These are phyloP conservation scores for Trichoderma simmonsii DNA, from an alignment of 2,329 filamentous ascomycete genomes.

Conservation along the genomic window DNA sequence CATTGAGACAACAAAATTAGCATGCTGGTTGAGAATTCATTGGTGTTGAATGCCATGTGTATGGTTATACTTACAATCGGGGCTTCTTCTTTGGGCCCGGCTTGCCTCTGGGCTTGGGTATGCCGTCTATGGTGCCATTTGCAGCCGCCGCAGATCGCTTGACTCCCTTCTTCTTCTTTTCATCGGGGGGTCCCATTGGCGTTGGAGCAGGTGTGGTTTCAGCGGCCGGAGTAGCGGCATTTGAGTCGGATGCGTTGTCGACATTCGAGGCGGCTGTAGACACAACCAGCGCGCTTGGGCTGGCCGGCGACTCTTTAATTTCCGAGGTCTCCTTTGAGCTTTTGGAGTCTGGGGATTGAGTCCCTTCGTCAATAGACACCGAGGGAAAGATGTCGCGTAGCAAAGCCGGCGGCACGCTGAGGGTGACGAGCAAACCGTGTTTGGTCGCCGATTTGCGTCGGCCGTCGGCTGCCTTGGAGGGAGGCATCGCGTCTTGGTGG, in stretches of 20 bases:
- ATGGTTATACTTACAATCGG: constrained; percentile 67
- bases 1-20: not conserved
- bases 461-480: constrained; percentile 34
- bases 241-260: constrained; percentile 59
- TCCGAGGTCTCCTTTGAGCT: constrained; percentile 34
- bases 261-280: constrained; percentile 41
- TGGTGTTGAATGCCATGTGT: not conserved
- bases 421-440: constrained; percentile 44
- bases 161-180: constrained; percentile 70
- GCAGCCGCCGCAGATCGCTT: constrained; percentile 65
- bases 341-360: constrained; percentile 36
- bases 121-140: constrained; percentile 60
- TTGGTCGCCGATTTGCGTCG: constrained; percentile 40
- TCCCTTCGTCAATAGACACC: constrained; percentile 42
- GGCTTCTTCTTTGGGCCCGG: constrained; percentile 97
- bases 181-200: constrained; percentile 60
- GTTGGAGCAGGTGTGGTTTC: constrained; percentile 54
- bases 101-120: constrained; percentile 74
- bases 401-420: constrained; percentile 49
- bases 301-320: constrained; percentile 44
- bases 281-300: constrained; percentile 39
- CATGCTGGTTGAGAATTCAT: not conserved
- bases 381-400: constrained; percentile 51
- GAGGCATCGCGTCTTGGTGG: constrained; percentile 31
- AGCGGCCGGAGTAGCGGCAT: constrained; percentile 55